Conservation (phyloP, 352 stramenopile genomes). For the Globisporangium parvum region DNA sequence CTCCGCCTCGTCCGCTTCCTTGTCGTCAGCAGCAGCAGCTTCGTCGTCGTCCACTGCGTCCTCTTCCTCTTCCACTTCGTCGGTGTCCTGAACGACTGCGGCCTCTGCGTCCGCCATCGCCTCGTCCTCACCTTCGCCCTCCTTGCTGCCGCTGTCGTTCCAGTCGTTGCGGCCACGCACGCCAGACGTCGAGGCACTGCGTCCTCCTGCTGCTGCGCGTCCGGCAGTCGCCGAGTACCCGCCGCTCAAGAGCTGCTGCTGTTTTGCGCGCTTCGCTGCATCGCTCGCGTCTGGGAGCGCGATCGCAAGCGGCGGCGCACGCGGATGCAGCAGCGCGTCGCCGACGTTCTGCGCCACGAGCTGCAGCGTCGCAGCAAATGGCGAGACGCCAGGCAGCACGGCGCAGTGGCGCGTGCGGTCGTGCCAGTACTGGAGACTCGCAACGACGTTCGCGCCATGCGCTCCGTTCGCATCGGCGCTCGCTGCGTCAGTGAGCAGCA, state of each 20-base stretch:
- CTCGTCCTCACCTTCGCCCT: conserved; percentile 11
- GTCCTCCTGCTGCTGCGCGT: neutral
- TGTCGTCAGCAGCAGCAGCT: conserved; percentile 15
- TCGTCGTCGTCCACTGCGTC: conserved; percentile 17
- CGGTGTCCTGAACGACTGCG: no score
- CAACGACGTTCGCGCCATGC: conserved; percentile 49
- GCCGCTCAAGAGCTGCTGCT: conserved; percentile 3
- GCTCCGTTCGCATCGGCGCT: conserved; percentile 47
- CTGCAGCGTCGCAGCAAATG: conserved; percentile 28
- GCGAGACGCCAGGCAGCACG: conserved; percentile 18
- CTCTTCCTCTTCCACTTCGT: conserved; percentile 7
- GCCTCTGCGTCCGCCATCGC: conserved; percentile 24
- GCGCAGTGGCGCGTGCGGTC: conserved; percentile 12
- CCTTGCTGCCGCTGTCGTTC: conserved; percentile 12
- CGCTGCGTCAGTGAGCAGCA: conserved; percentile 46
- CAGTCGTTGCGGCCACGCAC: conserved; percentile 35
- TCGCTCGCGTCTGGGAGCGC: conserved; percentile 31
- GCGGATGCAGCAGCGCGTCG: conserved; percentile 68
- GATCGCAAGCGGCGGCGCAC: conserved; percentile 60
- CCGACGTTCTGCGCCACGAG: conserved; percentile 53
- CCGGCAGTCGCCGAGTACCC: neutral
- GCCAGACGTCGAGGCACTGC: conserved; percentile 8
- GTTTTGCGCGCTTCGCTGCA: conserved; percentile 12
- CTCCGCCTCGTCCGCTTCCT: conserved; percentile 10
- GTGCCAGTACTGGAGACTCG: conserved; percentile 55